A percentile compares a stretch with the other conserved stretches of the same genome.
These are phyloP conservation scores for Perkinsus chesapeaki DNA, from an alignment of 169 alveolate species.

Conservation along the genomic window DNA sequence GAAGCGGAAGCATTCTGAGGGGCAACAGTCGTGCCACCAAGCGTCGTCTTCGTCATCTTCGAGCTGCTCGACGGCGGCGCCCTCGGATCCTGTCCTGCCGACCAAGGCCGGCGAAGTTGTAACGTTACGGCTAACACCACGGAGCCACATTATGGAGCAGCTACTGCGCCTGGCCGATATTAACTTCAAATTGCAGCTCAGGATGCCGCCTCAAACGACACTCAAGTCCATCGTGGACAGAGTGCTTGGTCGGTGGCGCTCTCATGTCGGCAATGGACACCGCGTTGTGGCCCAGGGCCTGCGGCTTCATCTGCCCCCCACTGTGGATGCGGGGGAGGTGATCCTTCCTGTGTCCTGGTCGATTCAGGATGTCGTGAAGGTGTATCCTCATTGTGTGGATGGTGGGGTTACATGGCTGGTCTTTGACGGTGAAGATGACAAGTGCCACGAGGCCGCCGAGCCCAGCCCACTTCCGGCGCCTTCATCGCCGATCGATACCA, in stretches of 20 bases:
- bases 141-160: not conserved
- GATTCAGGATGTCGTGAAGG: not conserved
- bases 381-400: not conserved
- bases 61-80: not conserved
- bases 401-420: not conserved
- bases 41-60: no score
- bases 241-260: not conserved
- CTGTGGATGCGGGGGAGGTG: not conserved
- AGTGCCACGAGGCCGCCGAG: not conserved
- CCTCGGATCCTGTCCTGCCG: not conserved
- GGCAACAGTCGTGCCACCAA: no score
- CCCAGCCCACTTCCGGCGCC: not conserved
- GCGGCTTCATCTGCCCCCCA: not conserved
- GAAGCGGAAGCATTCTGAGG: no score
- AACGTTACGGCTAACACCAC: not conserved
- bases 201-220: no score
- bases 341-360: not conserved
- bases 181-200: no score
- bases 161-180: not conserved
- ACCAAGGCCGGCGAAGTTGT: not conserved
- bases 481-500: not conserved
- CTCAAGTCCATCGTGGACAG: no score
- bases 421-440: not conserved
- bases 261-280: not conserved
- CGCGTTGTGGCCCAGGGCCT: not conserved